These are phyloP conservation scores for Podospora tetraspora DNA, from an alignment of 495 filamentous ascomycete species.

Conservation along the genomic window DNA sequence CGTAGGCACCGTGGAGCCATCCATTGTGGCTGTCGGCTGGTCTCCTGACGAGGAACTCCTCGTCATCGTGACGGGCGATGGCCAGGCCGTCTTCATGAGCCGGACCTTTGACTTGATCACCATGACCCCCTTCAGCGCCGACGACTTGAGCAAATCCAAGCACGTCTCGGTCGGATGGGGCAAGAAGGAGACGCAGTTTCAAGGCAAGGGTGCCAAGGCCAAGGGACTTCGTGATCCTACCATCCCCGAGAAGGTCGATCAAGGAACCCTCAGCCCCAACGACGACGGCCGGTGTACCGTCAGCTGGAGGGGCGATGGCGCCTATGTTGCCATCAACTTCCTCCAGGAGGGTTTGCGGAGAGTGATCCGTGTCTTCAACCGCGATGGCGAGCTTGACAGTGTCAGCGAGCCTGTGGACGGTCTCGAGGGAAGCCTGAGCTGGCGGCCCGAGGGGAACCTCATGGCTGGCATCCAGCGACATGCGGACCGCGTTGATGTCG, in stretches of 20 bases:
- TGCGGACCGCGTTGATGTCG: conserved; percentile 65
- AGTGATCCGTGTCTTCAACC: conserved; percentile 78
- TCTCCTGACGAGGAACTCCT: conserved; percentile 92
- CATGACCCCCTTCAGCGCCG: conserved; percentile 60
- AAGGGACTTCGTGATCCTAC: conserved; percentile 89
- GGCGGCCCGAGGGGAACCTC: conserved; percentile 85
- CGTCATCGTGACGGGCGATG: conserved; percentile 70
- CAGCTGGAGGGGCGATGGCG: conserved; percentile 92
- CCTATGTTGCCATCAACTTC: conserved; percentile 80
- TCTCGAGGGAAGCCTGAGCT: conserved; percentile 79
- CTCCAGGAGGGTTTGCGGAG: conserved; percentile 62
- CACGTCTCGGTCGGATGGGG: conserved; percentile 99
- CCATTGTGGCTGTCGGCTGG: conserved; percentile 86
- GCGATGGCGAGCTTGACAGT: conserved; percentile 84
- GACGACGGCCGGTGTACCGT: conserved; percentile 70
- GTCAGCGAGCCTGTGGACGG: conserved; percentile 91
- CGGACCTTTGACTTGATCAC: conserved; percentile 78
- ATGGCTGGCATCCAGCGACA: conserved; percentile 77
- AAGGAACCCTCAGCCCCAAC: conserved; percentile 63
- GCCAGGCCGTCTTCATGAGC: conserved; percentile 87
- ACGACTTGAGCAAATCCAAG: conserved; percentile 81
- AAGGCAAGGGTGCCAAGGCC: conserved; percentile 86
- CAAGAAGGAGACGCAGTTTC: conserved; percentile 96
- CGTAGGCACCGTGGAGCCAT: conserved; percentile 84
- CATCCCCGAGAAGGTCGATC: conserved; percentile 86